Percentiles rank a stretch among this genome's conserved stretches.
Conservation (phyloP, 352 stramenopile species). For the Pythium sukuiense region DNA sequence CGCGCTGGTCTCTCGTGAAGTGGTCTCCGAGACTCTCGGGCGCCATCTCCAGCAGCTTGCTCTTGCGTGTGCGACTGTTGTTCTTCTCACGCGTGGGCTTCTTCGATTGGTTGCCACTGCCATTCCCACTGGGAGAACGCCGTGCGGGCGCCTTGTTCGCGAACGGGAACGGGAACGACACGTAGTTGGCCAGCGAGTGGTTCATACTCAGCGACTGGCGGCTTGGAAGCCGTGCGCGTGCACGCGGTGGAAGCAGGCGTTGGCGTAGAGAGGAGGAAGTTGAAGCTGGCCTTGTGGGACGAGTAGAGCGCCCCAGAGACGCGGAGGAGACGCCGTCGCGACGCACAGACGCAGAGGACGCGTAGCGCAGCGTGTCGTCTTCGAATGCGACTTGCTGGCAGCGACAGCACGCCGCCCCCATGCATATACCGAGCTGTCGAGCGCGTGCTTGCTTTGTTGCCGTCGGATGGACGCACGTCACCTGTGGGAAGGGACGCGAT, state of each 20-base stretch:
- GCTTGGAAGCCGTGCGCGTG: conserved; percentile 22
- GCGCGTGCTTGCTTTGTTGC: conserved; percentile 13
- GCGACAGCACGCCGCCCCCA: conserved; percentile 74
- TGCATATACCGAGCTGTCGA: conserved; percentile 26
- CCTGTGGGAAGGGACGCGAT: conserved; percentile 18
- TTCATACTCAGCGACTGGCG: conserved; percentile 35
- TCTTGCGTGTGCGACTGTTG: conserved; percentile 1
- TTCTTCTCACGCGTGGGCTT: conserved; percentile 9
- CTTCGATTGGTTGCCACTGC: conserved; percentile 1
- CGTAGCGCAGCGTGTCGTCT: conserved; percentile 48
- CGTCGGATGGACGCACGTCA: conserved; percentile 7
- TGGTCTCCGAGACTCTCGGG: conserved; percentile 49
- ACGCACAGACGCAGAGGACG: conserved; percentile 25
- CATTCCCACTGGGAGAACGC: conserved; percentile 14
- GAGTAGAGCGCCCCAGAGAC: background rate
- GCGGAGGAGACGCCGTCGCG: conserved; percentile 12
- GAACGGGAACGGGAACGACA: conserved; percentile 80
- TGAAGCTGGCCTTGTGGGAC: background rate
- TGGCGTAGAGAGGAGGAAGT: conserved; percentile 6
- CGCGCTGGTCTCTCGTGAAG: conserved; percentile 40
- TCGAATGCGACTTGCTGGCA: conserved; percentile 62
- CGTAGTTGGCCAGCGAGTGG: conserved; percentile 71
- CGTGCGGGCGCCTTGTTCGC: conserved; percentile 35
- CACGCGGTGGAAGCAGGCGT: conserved; percentile 1
- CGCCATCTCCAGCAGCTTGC: conserved; percentile 17